These are phyloP conservation scores for Blastocystis sp. DNA, from an alignment of 352 stramenopile species.

Conservation along the genomic window DNA sequence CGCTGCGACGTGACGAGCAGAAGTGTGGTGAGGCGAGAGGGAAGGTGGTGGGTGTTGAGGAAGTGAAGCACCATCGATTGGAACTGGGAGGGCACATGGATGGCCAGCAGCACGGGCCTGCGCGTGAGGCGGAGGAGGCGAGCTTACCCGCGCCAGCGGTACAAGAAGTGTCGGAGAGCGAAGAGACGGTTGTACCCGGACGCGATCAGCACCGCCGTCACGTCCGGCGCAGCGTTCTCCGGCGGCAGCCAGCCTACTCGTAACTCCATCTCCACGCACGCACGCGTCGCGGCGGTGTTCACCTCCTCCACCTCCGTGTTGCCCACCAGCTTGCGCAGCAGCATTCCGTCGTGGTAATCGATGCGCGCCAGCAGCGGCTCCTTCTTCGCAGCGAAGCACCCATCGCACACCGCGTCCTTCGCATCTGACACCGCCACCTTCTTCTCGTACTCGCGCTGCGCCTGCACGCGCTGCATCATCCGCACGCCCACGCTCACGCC, in stretches of 20 bases:
- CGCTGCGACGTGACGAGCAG: not conserved
- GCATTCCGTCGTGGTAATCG: not conserved
- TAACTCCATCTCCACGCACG: not conserved
- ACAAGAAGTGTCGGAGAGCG: conserved; percentile 22
- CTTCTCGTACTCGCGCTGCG: not conserved
- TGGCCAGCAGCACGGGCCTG: conserved; percentile 50
- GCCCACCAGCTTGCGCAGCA: conserved; percentile 55
- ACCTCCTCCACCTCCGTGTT: conserved; percentile 18
- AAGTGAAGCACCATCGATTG: conserved; percentile 10
- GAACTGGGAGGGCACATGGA: conserved; percentile 7
- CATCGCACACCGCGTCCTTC: not conserved
- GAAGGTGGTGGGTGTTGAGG: conserved; percentile 23
- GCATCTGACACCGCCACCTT: not conserved
- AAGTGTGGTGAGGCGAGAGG: conserved; percentile 23
- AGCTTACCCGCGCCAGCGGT: conserved; percentile 27
- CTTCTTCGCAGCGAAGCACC: conserved; percentile 10
- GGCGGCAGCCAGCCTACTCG: conserved; percentile 28
- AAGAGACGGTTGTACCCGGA: conserved; percentile 53
- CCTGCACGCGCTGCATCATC: not conserved
- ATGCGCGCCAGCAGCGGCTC: not conserved
- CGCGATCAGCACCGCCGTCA: conserved; percentile 22
- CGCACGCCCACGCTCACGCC: too few species aligned
- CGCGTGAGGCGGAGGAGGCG: not conserved
- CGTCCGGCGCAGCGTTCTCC: not conserved
- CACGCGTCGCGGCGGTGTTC: not conserved